Evolutionary conservation across 305 asterid species (phyloP), one percentile per base, ranked within the genome.

Genomic region (Fraxinus dipetala): DNA sequence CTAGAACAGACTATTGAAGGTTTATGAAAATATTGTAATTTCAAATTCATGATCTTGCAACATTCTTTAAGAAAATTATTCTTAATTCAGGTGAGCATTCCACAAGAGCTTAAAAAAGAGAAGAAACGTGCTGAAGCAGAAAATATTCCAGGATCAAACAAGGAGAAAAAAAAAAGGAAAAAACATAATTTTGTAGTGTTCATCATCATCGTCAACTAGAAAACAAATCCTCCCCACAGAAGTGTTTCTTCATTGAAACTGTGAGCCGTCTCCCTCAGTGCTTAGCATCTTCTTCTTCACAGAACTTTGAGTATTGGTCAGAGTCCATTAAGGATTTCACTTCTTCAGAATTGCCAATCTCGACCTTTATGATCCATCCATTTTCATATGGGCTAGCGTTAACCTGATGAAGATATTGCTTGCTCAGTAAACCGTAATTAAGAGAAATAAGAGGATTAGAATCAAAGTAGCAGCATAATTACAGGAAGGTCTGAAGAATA

Each of bases 361-460:
- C 97, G 18, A 95, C 99, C 90, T 95, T 95, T 78, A 95, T 92
- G 83, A 95, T 92, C 99, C 99, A 95, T 84, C 99, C 99, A 5
- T 91, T 89, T 43, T 90, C 87, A 24, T 89, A 95, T 0, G 98
- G 98, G 87, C 96, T 93, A 9, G 85, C 89, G 32, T 93, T 93
- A 22, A 95, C 88, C 98, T 95, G 80, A 4, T 81, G 85, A 54
- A 24, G 3, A 51, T n/a, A 54, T 48, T 43, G 34, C 24, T 38
- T 32, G 34, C 78, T 76, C 24, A 31, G 48, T 51, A 51, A 31
- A 36, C 1, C 18, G 32, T 24, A 65, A 73, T 45, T 20, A 4
- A 32, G 48, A 77, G 3, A 76, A 80, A 79, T 28, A 75, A 56
- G 2, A 69, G 28, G 70, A 72, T 78, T 78, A 54, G 78, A 78